phyloP scores from a whole-genome alignment of 805 yeast species.

The Nakazawaea peltata region DNA sequence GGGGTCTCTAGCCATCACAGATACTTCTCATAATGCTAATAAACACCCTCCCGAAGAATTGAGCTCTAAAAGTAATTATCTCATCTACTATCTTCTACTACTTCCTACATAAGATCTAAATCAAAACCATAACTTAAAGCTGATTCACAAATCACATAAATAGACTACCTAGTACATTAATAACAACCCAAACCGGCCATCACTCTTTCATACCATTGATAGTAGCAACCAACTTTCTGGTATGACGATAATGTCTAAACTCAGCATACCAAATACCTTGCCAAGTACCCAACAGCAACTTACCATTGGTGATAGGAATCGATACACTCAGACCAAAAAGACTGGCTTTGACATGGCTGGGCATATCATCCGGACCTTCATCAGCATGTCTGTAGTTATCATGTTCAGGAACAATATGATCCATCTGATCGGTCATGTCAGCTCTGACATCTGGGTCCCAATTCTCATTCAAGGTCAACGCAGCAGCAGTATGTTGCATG shows the following conservation, averaged over 20 bases:
- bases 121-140: no score
- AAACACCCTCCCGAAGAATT: no score
- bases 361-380: slow-evolving; percentile 83
- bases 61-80: no score
- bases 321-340: slow-evolving; percentile 55
- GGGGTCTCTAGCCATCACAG: no score
- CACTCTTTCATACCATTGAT: slow-evolving; percentile 47
- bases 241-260: slow-evolving; percentile 56
- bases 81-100: no score
- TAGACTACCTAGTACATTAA: no score
- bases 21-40: no score
- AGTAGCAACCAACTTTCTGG: slow-evolving; percentile 64
- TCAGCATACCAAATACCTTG: slow-evolving; percentile 77
- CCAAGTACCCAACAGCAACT: slow-evolving; percentile 73
- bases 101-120: neutral
- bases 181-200: no score
- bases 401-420: slow-evolving; percentile 61
- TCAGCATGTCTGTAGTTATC: slow-evolving; percentile 55
- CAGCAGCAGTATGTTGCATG: slow-evolving; percentile 76
- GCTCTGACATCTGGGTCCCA: slow-evolving; percentile 71
- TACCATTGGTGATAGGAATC: slow-evolving; percentile 65
- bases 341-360: slow-evolving; percentile 65
- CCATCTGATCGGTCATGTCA: slow-evolving; percentile 60
- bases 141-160: no score
- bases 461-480: slow-evolving; percentile 68